Evolutionary conservation across 164 flowering plant genomes (phyloP).

Genomic region (Dillenia turbinata): DNA sequence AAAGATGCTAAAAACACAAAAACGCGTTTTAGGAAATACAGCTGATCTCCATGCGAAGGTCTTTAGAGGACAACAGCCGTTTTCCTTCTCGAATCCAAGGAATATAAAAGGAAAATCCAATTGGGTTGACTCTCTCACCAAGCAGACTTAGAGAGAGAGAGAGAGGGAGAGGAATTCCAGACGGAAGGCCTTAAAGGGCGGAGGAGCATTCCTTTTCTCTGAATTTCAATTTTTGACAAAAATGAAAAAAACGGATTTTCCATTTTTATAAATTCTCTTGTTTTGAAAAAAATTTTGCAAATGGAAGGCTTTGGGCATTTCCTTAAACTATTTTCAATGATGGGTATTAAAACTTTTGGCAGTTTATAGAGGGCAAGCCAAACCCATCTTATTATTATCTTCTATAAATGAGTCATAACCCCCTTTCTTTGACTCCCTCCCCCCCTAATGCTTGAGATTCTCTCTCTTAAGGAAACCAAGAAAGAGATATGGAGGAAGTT

Average conservation of each 20-base stretch:
- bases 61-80: background rate
- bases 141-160: background rate
- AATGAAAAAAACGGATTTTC: background rate
- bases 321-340: conserved; percentile 12
- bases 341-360: conserved; percentile 17
- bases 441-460: background rate
- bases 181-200: conserved; percentile 23
- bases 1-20: conserved; percentile 5
- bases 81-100: conserved; percentile 4
- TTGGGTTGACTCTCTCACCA: background rate
- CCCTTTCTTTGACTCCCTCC: conserved; percentile 8
- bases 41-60: background rate
- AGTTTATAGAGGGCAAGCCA: conserved; percentile 8
- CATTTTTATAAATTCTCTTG: conserved; percentile 1
- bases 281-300: background rate
- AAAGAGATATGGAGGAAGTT: conserved; percentile 27
- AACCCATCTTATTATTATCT: conserved; percentile 4
- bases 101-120: background rate
- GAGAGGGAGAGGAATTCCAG: conserved; percentile 6
- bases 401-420: conserved; percentile 24
- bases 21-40: conserved; percentile 2
- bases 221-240: too few species aligned
- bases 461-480: background rate
- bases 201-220: background rate
- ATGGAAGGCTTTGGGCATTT: conserved; percentile 14